Percentiles rank a stretch among this genome's conserved stretches.
These are phyloP conservation scores for Haplosporangium gracile DNA, from an alignment of 192 early-diverging fungal genomes.

Conservation along the genomic window DNA sequence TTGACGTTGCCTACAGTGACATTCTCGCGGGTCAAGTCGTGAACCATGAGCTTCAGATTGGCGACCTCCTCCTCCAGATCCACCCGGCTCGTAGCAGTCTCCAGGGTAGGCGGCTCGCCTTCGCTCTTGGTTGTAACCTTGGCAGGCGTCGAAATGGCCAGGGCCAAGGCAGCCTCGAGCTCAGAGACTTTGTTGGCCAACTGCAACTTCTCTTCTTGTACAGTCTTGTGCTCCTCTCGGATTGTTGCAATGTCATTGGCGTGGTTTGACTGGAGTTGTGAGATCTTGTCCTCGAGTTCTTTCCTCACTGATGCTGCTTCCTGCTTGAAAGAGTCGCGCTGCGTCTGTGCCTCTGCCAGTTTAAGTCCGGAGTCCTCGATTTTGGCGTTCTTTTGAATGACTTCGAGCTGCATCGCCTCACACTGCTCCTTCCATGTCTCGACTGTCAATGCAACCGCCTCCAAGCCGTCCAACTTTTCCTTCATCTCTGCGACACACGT, in stretches of 20 bases:
- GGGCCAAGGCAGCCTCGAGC: slow-evolving; percentile 26
- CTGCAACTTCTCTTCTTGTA: slow-evolving; percentile 55
- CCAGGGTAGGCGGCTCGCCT: slow-evolving; percentile 20
- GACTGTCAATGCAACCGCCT: slow-evolving; percentile 25
- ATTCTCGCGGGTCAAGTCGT: slow-evolving; percentile 63
- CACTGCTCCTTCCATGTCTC: slow-evolving; percentile 51
- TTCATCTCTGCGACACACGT: slow-evolving; percentile 9
- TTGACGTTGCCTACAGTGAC: slow-evolving; percentile 65
- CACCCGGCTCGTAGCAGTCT: slow-evolving; percentile 3
- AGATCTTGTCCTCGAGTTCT: slow-evolving; percentile 24
- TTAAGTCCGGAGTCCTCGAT: slow-evolving; percentile 31
- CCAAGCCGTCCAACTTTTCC: slow-evolving; percentile 31
- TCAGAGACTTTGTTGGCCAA: slow-evolving; percentile 56
- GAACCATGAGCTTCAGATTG: slow-evolving; percentile 56
- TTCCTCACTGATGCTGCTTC: slow-evolving; percentile 27
- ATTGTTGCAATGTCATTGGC: slow-evolving; percentile 18
- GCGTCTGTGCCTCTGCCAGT: slow-evolving; percentile 37
- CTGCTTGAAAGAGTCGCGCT: slow-evolving; percentile 47
- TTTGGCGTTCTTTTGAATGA: slow-evolving; percentile 44
- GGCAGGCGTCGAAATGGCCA: slow-evolving; percentile 20
- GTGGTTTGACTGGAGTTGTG: background rate
- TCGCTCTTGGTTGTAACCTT: slow-evolving; percentile 6
- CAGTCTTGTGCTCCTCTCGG: slow-evolving; percentile 24
- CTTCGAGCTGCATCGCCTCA: slow-evolving; percentile 54
- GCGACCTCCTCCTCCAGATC: slow-evolving; percentile 57